Base-by-base conservation (phyloP, 805 yeast species). In the Teunomyces kruisii region DNA sequence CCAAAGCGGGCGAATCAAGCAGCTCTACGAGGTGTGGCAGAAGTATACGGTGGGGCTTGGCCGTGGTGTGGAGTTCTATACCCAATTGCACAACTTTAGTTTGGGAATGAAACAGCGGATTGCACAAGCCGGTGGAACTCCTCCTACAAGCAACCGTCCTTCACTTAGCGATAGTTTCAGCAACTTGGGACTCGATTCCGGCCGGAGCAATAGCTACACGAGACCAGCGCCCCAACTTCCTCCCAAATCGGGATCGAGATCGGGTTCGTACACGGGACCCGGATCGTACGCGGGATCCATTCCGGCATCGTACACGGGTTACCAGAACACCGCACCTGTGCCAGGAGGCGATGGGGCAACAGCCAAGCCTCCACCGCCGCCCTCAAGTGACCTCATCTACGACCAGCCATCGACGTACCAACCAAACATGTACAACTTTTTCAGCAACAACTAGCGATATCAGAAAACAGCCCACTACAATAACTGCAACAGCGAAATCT, bases 31-130 rank as follows among this genome's bases (percentile, higher is more conserved):
- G 6, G 66, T 68, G 14, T 89, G 91, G 83, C 70, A 70, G 30
- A 74, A 75, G 12, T 84, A 82, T 52, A 62, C 69, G 9, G 67
- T 68, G 6, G 96, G 95, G 5, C 60, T 80, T 44, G 63, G 67
- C 12, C 82, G 80, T 51, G 96, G 96, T 0, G 54, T 65, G 8
- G 73, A 66, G 9, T 87, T 88, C 57, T 92, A 92, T 61, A 64
- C 67, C 6, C 76, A 80, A 45, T 64, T 81, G 27, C 61, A 65
- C 31, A 56, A 55, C 13, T 71, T 69, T 52, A 19, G 44, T 27
- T 24, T 47, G 53, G 22, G 32, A 3, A 16, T 38, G 13, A 38
- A 38, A 13, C 40, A 38, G 5, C 19, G 32, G 24, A 38, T 38
- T 10, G 12, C 30, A 3, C 28, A 26, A 7, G 14, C 24, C n/a